These are phyloP conservation scores for Piromyces finnis DNA, from an alignment of 192 early-diverging fungal species.

Conservation along the genomic window DNA sequence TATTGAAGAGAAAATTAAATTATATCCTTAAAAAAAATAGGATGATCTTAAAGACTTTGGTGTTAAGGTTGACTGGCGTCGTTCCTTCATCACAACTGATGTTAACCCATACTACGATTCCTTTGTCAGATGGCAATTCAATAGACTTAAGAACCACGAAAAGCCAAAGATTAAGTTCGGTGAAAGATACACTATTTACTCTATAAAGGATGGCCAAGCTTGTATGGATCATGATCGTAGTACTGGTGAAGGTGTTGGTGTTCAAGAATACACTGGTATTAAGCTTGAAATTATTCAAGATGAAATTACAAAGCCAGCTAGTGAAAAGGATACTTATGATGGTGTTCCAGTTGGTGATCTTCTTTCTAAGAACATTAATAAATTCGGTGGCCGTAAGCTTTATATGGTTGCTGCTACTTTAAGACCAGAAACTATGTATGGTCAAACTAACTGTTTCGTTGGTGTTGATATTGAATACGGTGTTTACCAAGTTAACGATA, in stretches of 20 bases:
- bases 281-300: constrained; percentile 68
- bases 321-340: constrained; percentile 18
- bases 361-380: constrained; percentile 16
- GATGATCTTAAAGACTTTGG: constrained; percentile 38
- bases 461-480: constrained; percentile 84
- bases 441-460: constrained; percentile 96
- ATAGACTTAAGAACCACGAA: constrained; percentile 50
- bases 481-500: constrained; percentile 56
- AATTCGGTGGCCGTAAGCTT: constrained; percentile 53
- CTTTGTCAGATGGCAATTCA: constrained; percentile 97
- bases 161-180: constrained; percentile 77
- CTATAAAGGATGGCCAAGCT: constrained; percentile 80
- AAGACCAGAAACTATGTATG: constrained; percentile 98
- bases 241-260: constrained; percentile 80
- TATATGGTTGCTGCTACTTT: constrained; percentile 90
- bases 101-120: constrained; percentile 96
- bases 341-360: constrained; percentile 27
- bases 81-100: constrained; percentile 95
- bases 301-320: constrained; percentile 12
- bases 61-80: constrained; percentile 72
- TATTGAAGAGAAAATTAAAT: too few relatives aligned
- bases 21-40: background rate
- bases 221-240: constrained; percentile 99
- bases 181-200: constrained; percentile 93
- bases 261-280: constrained; percentile 90